Base-by-base conservation (phyloP, 2,329 filamentous ascomycete genomes). In the Diaporthe ilicicola region DNA sequence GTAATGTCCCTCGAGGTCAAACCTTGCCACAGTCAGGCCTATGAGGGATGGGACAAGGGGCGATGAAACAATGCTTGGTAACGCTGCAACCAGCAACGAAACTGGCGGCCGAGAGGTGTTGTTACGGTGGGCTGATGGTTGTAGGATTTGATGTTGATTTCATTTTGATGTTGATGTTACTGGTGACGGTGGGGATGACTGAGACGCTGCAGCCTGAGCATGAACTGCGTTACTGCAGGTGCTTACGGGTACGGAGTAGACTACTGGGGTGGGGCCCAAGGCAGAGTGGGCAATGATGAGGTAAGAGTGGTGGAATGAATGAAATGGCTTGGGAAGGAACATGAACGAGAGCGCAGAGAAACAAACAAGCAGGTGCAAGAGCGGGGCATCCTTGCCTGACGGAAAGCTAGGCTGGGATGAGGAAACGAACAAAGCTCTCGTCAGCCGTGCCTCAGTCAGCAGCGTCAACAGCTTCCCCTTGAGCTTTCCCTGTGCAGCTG, bases 11-110 rank as follows among this genome's bases (percentile, higher is more conserved):
- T 59, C 22, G 5, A 19, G 55, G 37, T 19, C 34, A 44, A 42
- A 42, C 37, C 55, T 48, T 62, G 59, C 29, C 59, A 62, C 59
- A 39, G 13, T 24, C 59, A 34, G 59, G 59, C 56, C 24, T 61
- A 10, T 6, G 17, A 9, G 24, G 55, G 56, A 24, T 13, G 53
- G 53, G 53, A 37, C 37, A 59, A 44, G 55, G 55, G 37, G 12
- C 42, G 29, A 10, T 62, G 59, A 62, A 62, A 62, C 59, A 42
- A 12, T 62, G 42, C 59, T 48, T 37, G 59, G 59, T 48, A 62
- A 48, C 19, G 27, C 29, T 62, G 42, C 44, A 24, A 62, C 42
- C 8, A 34, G 27, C 5, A 27, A 7, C 15, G 22, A 59, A 29
- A 59, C 55, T 29, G 55, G 17, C 5, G 22, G 37, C 17, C 19